Percentiles rank a stretch among this genome's conserved stretches.
Evolutionary conservation across 2,329 filamentous ascomycete species (phyloP).

Genomic region (Blastomyces silverae): DNA sequence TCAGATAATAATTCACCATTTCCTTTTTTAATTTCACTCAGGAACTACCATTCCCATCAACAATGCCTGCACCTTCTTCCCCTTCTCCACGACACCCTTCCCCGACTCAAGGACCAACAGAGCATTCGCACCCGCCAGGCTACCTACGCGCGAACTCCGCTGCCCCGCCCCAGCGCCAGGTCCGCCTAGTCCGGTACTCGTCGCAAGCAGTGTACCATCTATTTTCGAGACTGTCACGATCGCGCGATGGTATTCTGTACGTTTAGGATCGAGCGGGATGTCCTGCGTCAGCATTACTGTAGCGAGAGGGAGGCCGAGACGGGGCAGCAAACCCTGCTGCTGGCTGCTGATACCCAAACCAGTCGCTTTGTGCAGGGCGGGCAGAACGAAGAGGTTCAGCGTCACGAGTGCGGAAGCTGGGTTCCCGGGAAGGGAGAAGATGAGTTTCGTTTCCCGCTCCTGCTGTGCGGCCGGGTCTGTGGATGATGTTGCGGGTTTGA

Average conservation of each 20-base stretch:
- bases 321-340: slow-evolving; percentile 49
- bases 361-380: slow-evolving; percentile 68
- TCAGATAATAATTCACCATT: not conserved
- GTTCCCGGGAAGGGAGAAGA: slow-evolving; percentile 91
- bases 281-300: slow-evolving; percentile 65
- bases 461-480: slow-evolving; percentile 35
- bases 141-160: slow-evolving; percentile 82
- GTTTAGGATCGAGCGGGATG: slow-evolving; percentile 63
- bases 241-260: slow-evolving; percentile 87
- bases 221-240: slow-evolving; percentile 55
- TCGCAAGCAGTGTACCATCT: slow-evolving; percentile 64
- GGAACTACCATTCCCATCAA: slow-evolving; percentile 57
- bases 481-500: slow-evolving; percentile 44
- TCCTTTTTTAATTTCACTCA: not conserved
- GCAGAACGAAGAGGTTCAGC: slow-evolving; percentile 88
- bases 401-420: slow-evolving; percentile 89
- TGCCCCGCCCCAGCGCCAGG: slow-evolving; percentile 46
- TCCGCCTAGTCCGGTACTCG: slow-evolving; percentile 65
- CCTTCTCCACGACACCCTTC: slow-evolving; percentile 57
- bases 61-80: slow-evolving; percentile 66
- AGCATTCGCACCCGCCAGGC: slow-evolving; percentile 81
- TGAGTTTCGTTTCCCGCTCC: slow-evolving; percentile 57
- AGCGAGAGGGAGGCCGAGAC: slow-evolving; percentile 63
- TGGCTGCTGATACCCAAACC: slow-evolving; percentile 52
- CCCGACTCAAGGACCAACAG: slow-evolving; percentile 56